Evolutionary conservation across 495 filamentous ascomycete genomes (phyloP).

Genomic region (Trichoderma asperelloides): DNA sequence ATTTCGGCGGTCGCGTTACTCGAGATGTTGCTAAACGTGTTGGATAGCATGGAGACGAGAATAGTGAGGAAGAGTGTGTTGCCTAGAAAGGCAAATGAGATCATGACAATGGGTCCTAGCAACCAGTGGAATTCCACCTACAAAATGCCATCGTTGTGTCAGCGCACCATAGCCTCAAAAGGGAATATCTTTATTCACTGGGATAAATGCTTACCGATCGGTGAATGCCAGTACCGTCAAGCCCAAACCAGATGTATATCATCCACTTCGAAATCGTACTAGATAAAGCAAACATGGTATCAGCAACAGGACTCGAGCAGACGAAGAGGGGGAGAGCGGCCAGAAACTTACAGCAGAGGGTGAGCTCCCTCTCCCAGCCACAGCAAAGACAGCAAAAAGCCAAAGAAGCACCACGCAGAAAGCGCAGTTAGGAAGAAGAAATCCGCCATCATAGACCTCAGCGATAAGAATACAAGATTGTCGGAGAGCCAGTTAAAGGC

Average conservation of each 20-base stretch:
- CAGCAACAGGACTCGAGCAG: conserved; percentile 9
- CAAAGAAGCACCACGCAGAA: conserved; percentile 62
- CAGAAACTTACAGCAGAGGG: conserved; percentile 26
- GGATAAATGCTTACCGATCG: conserved; percentile 36
- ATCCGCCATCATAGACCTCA: conserved; percentile 66
- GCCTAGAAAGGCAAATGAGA: conserved; percentile 63
- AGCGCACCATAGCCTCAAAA: not conserved
- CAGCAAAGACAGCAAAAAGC: conserved; percentile 60
- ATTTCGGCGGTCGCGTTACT: conserved; percentile 58
- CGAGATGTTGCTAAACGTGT: conserved; percentile 59
- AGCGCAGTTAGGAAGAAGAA: conserved; percentile 56
- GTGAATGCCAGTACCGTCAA: conserved; percentile 64
- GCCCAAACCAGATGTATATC: conserved; percentile 73
- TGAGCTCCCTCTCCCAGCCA: conserved; percentile 52
- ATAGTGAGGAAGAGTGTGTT: conserved; percentile 73
- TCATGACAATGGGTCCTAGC: conserved; percentile 60
- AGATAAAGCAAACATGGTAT: conserved; percentile 6
- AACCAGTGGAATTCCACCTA: conserved; percentile 54
- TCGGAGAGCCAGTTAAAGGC: conserved; percentile 68
- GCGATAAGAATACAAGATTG: conserved; percentile 62
- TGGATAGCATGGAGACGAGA: conserved; percentile 64
- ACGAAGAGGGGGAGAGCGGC: not conserved
- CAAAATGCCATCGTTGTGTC: not conserved
- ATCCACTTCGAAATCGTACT: conserved; percentile 68
- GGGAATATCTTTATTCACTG: not conserved